These are phyloP conservation scores for Cyclotella baltica DNA, from an alignment of 108 stramenopile genomes.

Conservation along the genomic window DNA sequence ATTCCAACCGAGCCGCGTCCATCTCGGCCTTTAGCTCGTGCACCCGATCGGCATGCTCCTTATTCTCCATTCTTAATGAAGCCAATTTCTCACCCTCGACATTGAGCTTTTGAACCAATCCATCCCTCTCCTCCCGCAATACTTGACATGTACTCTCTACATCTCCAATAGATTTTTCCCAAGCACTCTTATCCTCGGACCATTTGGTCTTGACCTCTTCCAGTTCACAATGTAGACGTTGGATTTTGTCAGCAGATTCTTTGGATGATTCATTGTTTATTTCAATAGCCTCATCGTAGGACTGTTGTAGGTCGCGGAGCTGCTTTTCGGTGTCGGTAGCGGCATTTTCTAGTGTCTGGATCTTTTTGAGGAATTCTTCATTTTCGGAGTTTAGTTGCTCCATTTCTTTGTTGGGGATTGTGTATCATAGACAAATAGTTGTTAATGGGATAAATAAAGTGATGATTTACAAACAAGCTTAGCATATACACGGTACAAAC, in stretches of 20 bases:
- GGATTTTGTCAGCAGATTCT: background rate
- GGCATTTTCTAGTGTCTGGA: conserved; percentile 7
- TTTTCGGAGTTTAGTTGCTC: conserved; percentile 33
- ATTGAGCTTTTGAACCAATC: background rate
- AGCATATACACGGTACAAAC: conserved; percentile 29
- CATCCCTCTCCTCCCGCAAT: background rate
- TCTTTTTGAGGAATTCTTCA: conserved; percentile 18
- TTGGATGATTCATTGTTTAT: background rate
- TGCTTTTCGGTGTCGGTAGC: background rate
- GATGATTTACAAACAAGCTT: too few relatives aligned
- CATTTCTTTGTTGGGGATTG: background rate
- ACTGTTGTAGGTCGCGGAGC: background rate
- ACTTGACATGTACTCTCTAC: background rate
- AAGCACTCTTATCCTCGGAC: background rate
- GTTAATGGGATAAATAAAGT: background rate
- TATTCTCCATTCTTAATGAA: background rate
- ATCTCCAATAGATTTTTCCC: background rate
- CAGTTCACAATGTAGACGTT: background rate
- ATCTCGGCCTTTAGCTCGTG: background rate
- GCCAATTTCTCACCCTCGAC: background rate
- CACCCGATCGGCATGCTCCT: background rate
- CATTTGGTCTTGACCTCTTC: background rate
- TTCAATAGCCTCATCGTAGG: conserved; percentile 8
- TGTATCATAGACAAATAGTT: background rate
- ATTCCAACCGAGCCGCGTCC: background rate